Base-by-base conservation (phyloP, 805 yeast species). In the Spathaspora arborariae region DNA sequence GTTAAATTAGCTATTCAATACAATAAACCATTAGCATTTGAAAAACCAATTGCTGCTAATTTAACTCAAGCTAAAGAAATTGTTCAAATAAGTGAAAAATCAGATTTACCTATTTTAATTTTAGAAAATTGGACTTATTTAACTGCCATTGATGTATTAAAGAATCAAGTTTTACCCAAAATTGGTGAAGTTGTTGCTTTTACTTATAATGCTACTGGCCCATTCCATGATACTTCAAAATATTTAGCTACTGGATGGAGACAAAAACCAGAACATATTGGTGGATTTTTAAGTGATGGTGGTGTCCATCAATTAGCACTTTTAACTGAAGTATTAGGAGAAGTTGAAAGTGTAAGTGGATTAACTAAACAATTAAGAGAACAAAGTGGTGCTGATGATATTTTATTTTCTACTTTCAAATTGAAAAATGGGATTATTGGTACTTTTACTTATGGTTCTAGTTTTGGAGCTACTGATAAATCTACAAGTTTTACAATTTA, bases 221-320 rank as follows among this genome's bases (percentile, higher is more conserved):
- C 88, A 8, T 87, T 82, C 72, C 76, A 79, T 53, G 71, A 70
- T 24, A 57, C 68, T 47, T 82, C 78, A 67, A 80, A 84, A 59
- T 87, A 85, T 59, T 61, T 81, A 49, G 63, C 70, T 19, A 91
- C 97, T 1, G 46, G 82, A 13, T 92, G 98, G 98, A 84, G 97
- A 76, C 80, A 78, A 62, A 75, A 83, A 41, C 97, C 98, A 26
- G 84, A 88, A 65, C 97, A 92, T 62, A 79, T 90, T 54, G 98
- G 98, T 45, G 97, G 97, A 0, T 91, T 75, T 67, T 72, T 92
- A 57, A 84, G 92, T 48, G 98, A 92, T 59, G 97, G 97, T 59
- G 98, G 97, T 62, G 98, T 92, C 20, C 98, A 92, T 67, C 97
- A 91, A 65, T 71, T 91, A 63, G 96, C 96, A 2, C 70, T 89